phyloP scores from a whole-genome alignment of 2,329 filamentous ascomycete genomes.

The Scopulariopsis brevicaulis region DNA sequence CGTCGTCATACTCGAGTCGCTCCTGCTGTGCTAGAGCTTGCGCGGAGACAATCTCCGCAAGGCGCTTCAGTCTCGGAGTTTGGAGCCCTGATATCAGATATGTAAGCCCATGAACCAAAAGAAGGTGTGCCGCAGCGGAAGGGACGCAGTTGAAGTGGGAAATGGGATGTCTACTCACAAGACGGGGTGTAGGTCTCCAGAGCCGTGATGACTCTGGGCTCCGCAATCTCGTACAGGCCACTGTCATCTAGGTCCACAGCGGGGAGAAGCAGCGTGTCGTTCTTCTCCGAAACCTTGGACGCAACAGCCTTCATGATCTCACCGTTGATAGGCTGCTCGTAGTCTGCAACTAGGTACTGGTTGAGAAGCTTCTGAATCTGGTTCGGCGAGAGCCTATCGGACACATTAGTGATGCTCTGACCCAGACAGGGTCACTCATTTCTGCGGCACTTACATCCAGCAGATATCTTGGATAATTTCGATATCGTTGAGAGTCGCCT shows the following conservation, averaged over 20 bases:
- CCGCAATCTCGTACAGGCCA: slow-evolving; percentile 95
- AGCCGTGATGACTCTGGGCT: slow-evolving; percentile 89
- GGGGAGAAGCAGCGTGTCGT: slow-evolving; percentile 83
- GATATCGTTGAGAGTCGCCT: slow-evolving; percentile 96
- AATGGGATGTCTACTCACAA: slow-evolving; percentile 49
- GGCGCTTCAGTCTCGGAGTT: slow-evolving; percentile 85
- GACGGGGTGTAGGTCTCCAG: slow-evolving; percentile 97
- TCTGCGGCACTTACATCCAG: slow-evolving; percentile 71
- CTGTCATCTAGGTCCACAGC: slow-evolving; percentile 99
- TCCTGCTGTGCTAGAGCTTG: slow-evolving; percentile 95
- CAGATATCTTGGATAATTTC: slow-evolving; percentile 99
- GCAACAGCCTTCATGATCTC: slow-evolving; percentile 99
- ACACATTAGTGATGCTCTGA: not conserved
- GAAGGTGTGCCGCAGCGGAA: not conserved
- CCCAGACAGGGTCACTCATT: not conserved
- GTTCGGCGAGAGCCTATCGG: slow-evolving; percentile 76
- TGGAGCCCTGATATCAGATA: slow-evolving; percentile 59
- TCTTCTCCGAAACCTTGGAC: slow-evolving; percentile 94
- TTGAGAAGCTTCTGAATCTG: slow-evolving; percentile 98
- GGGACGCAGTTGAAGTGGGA: not conserved
- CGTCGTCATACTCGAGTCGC: slow-evolving; percentile 52
- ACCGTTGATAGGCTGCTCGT: slow-evolving; percentile 98
- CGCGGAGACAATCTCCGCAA: slow-evolving; percentile 95
- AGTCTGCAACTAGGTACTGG: slow-evolving; percentile 96
- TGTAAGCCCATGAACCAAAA: slow-evolving; percentile 15